Base-by-base conservation (phyloP, 164 flowering plant genomes). In the Akebia trifoliata region DNA sequence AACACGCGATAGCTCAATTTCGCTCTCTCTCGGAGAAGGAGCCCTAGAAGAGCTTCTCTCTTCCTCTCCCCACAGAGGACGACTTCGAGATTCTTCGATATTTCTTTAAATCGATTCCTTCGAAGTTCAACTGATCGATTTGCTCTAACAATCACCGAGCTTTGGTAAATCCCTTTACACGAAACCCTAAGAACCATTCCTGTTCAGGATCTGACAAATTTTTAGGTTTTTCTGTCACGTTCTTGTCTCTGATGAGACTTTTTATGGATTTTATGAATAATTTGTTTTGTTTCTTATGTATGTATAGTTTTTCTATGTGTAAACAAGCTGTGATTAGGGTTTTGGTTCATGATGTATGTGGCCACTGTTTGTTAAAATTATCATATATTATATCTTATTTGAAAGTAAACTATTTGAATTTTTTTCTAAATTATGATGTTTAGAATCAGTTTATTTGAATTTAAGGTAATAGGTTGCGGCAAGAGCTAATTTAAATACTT, bases 141-240 rank as follows among this genome's bases (percentile, higher is more conserved):
- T n/a, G 25, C 17, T 50, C 21, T 30, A 18, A 15, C 35, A 18
- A 5, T 47, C 32, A 14, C 31, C 32, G 22, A 21, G 21, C 25
- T 49, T 32, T 50, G 63, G 63, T 60, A 60, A 60, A 51, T 42
- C 57, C 42, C 50, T 31, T 43, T 18, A 39, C 7, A 20, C 21
- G 8, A 30, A 52, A 31, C 9, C 50, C 49, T 39, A 4, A 17
- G 20, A 40, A 26, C 0, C 6, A 12, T 15, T 20, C 1, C 24
- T 35, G 20, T 40, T 4, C 18, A 1, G 8, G 29, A 58, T 43
- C 53, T 51, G 43, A 34, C 5, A 5, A 29, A 34, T 12, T 61
- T 7, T 28, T 21, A 1, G 22, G 14, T 24, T 21, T 17, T 60
- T 28, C 17, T 8, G 11, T 50, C 22, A 30, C n/a, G 29, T n/a